Evolutionary conservation across 192 early-diverging fungal genomes (phyloP), one percentile per base, ranked within the genome.

Genomic region (Coemansia sp.): DNA sequence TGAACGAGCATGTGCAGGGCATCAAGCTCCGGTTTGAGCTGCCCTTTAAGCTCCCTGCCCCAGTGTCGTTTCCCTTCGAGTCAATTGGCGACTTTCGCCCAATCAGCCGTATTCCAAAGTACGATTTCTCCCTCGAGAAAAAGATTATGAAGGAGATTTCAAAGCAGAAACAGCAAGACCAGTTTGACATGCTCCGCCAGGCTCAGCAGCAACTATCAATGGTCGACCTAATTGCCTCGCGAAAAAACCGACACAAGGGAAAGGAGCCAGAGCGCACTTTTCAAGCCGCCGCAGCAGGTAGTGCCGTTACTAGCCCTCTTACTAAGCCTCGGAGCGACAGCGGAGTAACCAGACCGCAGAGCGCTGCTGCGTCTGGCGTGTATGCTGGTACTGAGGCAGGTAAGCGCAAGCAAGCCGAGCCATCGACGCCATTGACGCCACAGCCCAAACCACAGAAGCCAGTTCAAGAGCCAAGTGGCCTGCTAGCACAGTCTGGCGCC

Each of bases 41-140:
- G n/a, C 70, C 66, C 51, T 76, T 78, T 37, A 62, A 66, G 63
- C 70, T 83, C 13, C 82, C 82, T 13, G 53, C 63, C 13, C 76
- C 82, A 2, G 82, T 83, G 40, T 72, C 82, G 20, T 76, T 83
- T 51, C 82, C 82, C 23, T 83, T 83, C 59, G 82, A 83, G 67
- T 67, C 67, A 34, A 83, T 83, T 60, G 77, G 77, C 34, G 76
- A 73, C 62, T 79, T 76, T 39, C 59, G 67, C 21, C 74, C 82
- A 35, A 74, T 76, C 38, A 73, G 65, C 10, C 69, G 66, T 34
- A 83, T 83, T 56, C 83, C 83, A 57, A 84, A 80, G 63, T 84
- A 84, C 43, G 83, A 84, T 59, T 84, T 80, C 45, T 65, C 83
- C 23, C 71, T 84, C 8, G 83, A 84, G 59, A 77, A 74, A 60